phyloP scores from a whole-genome alignment of 2,329 filamentous ascomycete species.

The Arachnomyces sp. region DNA sequence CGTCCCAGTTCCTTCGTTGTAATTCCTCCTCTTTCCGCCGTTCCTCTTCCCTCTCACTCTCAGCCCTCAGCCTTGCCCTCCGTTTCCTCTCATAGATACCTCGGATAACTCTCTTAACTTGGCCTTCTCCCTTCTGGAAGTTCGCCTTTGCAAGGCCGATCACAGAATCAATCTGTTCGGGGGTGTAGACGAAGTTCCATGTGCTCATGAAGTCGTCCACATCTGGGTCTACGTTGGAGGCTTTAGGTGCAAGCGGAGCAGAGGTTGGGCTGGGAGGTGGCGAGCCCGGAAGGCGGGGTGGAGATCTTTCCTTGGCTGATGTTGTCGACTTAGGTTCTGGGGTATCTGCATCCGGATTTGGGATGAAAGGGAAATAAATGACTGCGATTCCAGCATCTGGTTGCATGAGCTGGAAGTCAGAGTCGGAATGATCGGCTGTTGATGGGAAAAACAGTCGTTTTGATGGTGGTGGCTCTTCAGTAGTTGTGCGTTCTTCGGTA shows the following conservation, averaged over 20 bases:
- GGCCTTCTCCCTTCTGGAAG: constrained; percentile 70
- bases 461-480: constrained; percentile 45
- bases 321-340: constrained; percentile 17
- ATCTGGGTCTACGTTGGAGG: constrained; percentile 73
- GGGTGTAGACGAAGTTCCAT: constrained; percentile 96
- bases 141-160: constrained; percentile 77
- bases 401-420: constrained; percentile 61
- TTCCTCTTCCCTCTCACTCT: too few relatives aligned
- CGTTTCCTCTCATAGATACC: constrained; percentile 93
- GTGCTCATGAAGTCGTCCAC: constrained; percentile 82
- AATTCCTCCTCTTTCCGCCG: too few relatives aligned
- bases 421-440: constrained; percentile 51
- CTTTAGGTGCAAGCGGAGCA: constrained; percentile 38
- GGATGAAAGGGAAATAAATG: constrained; percentile 80
- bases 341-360: constrained; percentile 52
- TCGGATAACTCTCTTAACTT: constrained; percentile 67
- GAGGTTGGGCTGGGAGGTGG: constrained; percentile 12
- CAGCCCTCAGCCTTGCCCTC: constrained; percentile 48
- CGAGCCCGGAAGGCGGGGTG: constrained; percentile 1
- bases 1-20: too few relatives aligned
- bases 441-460: constrained; percentile 39
- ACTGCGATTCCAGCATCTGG: constrained; percentile 79
- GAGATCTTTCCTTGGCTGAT: constrained; percentile 6
- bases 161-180: constrained; percentile 79
- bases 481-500: constrained; percentile 60